Conservation (phyloP, 306 rosid genomes). For the Arachis stenosperma region DNA sequence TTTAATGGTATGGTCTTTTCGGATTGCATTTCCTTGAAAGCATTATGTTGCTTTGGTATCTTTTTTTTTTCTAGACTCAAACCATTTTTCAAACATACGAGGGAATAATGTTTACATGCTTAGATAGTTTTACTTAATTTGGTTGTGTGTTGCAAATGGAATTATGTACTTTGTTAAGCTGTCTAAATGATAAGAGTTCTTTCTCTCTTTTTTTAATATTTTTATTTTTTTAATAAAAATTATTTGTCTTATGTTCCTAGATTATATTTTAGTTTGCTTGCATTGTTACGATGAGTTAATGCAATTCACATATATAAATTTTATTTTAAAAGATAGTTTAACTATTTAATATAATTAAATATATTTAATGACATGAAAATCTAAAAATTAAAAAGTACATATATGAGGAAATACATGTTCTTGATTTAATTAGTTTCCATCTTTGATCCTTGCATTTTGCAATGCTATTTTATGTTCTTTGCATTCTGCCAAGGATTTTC, state of each 20-base stretch:
- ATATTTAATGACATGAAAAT: too few species aligned
- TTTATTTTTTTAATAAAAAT: too few species aligned
- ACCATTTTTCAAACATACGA: constrained; percentile 25
- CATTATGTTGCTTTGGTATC: constrained; percentile 26
- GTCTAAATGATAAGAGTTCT: background rate
- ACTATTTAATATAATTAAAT: too few species aligned
- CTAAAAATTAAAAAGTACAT: too few species aligned
- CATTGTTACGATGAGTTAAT: background rate
- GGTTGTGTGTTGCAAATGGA: constrained; percentile 10
- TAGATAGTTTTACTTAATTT: constrained; percentile 1
- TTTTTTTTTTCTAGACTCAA: background rate
- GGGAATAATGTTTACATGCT: background rate
- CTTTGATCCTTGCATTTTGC: constrained; percentile 19
- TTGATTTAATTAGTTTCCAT: background rate
- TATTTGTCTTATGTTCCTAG: background rate
- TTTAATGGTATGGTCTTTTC: constrained; percentile 50
- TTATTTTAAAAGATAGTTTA: too few species aligned
- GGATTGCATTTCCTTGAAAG: constrained; percentile 10
- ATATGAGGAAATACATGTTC: constrained; percentile 11
- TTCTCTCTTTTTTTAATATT: too few species aligned
- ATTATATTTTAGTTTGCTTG: constrained; percentile 4
- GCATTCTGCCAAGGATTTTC: constrained; percentile 4
- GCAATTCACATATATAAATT: too few species aligned
- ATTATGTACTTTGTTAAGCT: background rate
- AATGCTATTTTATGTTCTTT: background rate